Evolutionary conservation across 345 rosid genomes (phyloP).

Genomic region (Mangifera indica): DNA sequence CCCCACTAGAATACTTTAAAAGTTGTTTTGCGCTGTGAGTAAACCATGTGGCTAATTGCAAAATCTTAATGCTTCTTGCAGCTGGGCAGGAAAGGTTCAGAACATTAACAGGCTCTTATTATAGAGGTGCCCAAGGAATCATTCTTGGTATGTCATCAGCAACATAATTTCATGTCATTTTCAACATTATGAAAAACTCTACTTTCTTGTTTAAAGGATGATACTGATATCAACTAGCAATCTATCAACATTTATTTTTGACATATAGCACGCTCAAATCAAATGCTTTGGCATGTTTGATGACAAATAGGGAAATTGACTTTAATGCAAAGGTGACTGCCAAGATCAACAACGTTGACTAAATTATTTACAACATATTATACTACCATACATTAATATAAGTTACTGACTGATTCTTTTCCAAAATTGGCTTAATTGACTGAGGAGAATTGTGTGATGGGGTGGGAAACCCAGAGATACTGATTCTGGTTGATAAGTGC

Average conservation of each 20-base stretch:
- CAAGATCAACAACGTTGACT: neutral
- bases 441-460: neutral
- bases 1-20: neutral
- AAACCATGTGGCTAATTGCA: conserved; percentile 1
- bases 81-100: conserved; percentile 99
- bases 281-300: neutral
- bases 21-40: neutral
- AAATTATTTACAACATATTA: neutral
- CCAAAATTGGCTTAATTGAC: neutral
- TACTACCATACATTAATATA: neutral
- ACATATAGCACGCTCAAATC: neutral
- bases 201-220: conserved; percentile 4
- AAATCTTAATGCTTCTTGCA: conserved; percentile 37
- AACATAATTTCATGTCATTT: conserved; percentile 5
- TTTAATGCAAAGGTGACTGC: neutral
- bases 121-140: conserved; percentile 92
- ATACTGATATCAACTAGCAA: conserved; percentile 1
- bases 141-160: conserved; percentile 62
- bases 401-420: neutral
- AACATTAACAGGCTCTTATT: conserved; percentile 88
- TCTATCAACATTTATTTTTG: neutral
- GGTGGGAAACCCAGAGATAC: neutral
- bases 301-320: neutral
- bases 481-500: too few species aligned
- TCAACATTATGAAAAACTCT: neutral